Evolutionary conservation across 257 asterid species (phyloP).

Genomic region (Scutellaria barbata): DNA sequence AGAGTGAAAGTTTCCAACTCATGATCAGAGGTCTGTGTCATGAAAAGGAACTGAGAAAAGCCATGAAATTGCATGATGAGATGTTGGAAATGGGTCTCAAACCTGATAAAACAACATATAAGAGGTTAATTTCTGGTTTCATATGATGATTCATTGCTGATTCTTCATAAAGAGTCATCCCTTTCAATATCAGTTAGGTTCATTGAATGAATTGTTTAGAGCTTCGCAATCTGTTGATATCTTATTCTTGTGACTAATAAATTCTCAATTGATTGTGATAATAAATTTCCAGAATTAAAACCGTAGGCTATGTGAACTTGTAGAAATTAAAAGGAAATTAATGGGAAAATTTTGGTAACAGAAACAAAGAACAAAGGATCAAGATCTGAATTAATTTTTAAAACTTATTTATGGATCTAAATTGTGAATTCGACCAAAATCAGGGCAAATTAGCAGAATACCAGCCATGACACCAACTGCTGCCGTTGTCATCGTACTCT

Average conservation of each 20-base stretch:
- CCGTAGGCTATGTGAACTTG: not conserved
- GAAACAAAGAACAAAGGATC: conserved; percentile 22
- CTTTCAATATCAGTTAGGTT: no score
- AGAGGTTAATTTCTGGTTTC: conserved; percentile 70
- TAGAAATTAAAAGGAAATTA: not conserved
- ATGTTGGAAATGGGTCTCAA: conserved; percentile 75
- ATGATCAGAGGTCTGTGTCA: conserved; percentile 65
- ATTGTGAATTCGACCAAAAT: not conserved
- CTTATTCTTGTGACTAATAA: not conserved
- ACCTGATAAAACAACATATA: conserved; percentile 61
- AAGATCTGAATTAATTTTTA: not conserved
- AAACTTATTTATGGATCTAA: not conserved
- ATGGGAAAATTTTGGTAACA: conserved; percentile 20
- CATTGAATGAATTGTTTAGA: no score
- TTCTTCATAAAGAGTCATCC: not conserved
- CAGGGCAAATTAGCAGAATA: not conserved
- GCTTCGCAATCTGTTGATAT: not conserved
- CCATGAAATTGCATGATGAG: conserved; percentile 78
- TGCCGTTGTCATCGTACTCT: not conserved
- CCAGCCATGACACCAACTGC: conserved; percentile 48
- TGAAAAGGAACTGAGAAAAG: conserved; percentile 62
- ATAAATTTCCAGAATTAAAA: not conserved
- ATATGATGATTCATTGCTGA: conserved; percentile 42
- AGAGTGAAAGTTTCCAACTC: conserved; percentile 57
- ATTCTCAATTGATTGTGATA: not conserved